Percentiles rank a stretch among this genome's conserved stretches.
Evolutionary conservation across 108 stramenopile genomes (phyloP).

Genomic region (Mediolabrus comicus): DNA sequence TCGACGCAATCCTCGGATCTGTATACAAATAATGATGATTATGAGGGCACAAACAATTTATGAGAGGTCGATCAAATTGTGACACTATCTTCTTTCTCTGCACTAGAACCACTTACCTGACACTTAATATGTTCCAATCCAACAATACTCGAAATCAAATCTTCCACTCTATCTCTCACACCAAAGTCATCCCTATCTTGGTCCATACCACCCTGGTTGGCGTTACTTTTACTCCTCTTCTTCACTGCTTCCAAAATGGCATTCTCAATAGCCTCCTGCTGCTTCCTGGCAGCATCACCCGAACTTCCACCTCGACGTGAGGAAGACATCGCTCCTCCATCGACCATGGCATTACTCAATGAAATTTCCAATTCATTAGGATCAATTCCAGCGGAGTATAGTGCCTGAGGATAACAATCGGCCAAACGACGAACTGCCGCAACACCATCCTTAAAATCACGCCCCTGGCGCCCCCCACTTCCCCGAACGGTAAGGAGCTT

Average conservation of each 20-base stretch:
- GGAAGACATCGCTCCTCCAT: conserved; percentile 15
- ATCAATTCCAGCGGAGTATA: conserved; percentile 84
- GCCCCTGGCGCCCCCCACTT: conserved; percentile 58
- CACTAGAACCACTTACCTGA: conserved; percentile 59
- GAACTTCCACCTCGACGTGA: conserved; percentile 46
- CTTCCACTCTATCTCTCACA: conserved; percentile 84
- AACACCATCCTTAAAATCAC: conserved; percentile 73
- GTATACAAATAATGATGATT: conserved; percentile 12
- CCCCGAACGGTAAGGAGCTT: conserved; percentile 58
- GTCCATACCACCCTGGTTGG: not conserved
- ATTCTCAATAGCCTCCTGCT: conserved; percentile 51
- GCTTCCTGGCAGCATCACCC: conserved; percentile 51
- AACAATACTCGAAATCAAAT: conserved; percentile 78
- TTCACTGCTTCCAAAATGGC: conserved; percentile 80
- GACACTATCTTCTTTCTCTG: not conserved
- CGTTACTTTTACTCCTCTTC: conserved; percentile 39
- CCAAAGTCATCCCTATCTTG: conserved; percentile 18
- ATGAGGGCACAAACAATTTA: not conserved
- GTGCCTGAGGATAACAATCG: conserved; percentile 85
- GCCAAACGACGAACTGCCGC: conserved; percentile 77
- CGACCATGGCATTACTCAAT: conserved; percentile 62
- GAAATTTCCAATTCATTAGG: conserved; percentile 70
- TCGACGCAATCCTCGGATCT: conserved; percentile 84
- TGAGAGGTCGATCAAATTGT: not conserved
- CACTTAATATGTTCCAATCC: conserved; percentile 88